Evolutionary conservation across 2,329 filamentous ascomycete genomes (phyloP), one percentile per base, ranked within the genome.

Genomic region (Aureobasidium sp.): DNA sequence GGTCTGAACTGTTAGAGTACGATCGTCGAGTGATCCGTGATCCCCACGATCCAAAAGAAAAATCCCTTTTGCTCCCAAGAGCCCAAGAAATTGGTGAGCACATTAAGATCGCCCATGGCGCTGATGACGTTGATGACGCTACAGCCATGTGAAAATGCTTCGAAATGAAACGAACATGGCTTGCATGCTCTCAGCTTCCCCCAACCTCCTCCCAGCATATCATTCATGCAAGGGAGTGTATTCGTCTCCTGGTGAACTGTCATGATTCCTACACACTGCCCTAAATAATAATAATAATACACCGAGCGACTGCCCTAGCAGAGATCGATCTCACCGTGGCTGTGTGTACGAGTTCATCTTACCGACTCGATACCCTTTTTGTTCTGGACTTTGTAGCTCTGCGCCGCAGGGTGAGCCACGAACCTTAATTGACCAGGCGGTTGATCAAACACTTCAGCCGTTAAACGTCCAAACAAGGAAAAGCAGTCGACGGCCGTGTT

Each of bases 61-160:
- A 51, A 48, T 40, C 23, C n/a, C 31, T 36, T 47, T 59, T 10
- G n/a, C n/a, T n/a, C n/a, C 29, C 55, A 61, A 61, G 40, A 50
- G 29, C 23, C 59, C 47, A 62, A 42, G 47, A 62, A 38, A 62
- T 62, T 62, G 58, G 59, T 51, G 45, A 45, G 42, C 36, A 55
- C 38, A 16, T 40, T 16, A 45, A 40, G 45, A 40, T 61, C 58
- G n/a, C 10, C 33, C 23, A n/a, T 50, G 43, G 58, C 58, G 43
- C n/a, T 47, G n/a, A 62, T 62, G 59, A 62, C 59, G 59, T 31
- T 20, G 36, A 62, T 62, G 59, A 62, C 59, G 47, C n/a, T n/a
- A n/a, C n/a, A n/a, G n/a, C n/a, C n/a, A n/a, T n/a, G n/a, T n/a
- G n/a, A n/a, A n/a, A n/a, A n/a, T n/a, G n/a, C 59, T 50, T 10